Conservation (phyloP, 371 early-diverging fungal genomes). For the Mycotypha africana region DNA sequence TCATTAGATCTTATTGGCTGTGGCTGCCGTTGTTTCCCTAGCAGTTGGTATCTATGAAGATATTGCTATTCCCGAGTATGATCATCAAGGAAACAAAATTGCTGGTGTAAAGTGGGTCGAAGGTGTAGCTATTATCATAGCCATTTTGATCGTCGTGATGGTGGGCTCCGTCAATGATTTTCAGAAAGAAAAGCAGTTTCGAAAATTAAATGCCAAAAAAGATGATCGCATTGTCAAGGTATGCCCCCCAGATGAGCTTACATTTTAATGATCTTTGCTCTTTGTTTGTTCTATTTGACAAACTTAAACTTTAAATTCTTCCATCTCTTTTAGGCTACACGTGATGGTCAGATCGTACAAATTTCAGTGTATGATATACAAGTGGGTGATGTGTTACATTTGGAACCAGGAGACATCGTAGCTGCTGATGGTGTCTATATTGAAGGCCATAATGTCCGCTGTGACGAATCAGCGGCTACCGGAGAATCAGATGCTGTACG, state of each 20-base stretch:
- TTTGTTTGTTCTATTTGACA: too few relatives aligned
- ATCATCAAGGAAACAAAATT: conserved; percentile 23
- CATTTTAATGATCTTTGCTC: too few relatives aligned
- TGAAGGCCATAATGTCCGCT: conserved; percentile 75
- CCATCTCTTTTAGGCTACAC: conserved; percentile 51
- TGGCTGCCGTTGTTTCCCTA: conserved; percentile 84
- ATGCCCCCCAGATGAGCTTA: too few relatives aligned
- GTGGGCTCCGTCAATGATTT: conserved; percentile 81
- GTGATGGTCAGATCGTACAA: conserved; percentile 70
- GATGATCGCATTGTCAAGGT: conserved; percentile 76
- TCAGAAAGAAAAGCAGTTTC: conserved; percentile 84
- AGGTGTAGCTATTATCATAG: conserved; percentile 76
- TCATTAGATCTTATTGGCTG: conserved; percentile 63
- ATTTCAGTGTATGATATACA: conserved; percentile 81
- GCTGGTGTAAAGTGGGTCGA: conserved; percentile 72
- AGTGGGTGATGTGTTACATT: conserved; percentile 84
- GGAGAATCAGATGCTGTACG: conserved; percentile 88
- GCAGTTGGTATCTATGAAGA: conserved; percentile 88
- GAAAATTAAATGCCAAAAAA: conserved; percentile 77
- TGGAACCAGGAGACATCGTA: conserved; percentile 94
- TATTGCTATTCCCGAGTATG: conserved; percentile 40
- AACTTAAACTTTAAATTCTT: too few relatives aligned
- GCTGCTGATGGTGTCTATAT: conserved; percentile 86
- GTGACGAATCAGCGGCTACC: conserved; percentile 90
- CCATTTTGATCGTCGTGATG: conserved; percentile 76